Evolutionary conservation across 176 grass and related monocot species (phyloP).

Genomic region (Raddia distichophylla): DNA sequence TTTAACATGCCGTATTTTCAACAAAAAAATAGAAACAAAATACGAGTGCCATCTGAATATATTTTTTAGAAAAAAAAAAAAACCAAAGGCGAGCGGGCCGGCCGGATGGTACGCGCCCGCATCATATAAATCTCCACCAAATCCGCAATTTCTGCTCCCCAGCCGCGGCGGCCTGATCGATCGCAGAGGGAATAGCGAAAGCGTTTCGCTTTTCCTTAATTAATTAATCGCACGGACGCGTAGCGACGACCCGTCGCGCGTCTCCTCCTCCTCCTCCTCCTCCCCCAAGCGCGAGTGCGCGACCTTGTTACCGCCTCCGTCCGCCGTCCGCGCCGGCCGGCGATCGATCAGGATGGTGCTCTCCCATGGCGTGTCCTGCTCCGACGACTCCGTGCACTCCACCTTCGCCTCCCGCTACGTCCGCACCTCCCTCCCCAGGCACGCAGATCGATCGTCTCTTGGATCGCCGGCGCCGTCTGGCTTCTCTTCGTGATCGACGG

Average conservation of each 20-base stretch:
- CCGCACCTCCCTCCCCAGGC: slow-evolving; percentile 70
- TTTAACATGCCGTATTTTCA: neutral
- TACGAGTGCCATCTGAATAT: neutral
- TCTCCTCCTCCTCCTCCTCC: neutral
- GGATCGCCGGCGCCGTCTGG: neutral
- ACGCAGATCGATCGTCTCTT: neutral
- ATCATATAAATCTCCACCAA: neutral
- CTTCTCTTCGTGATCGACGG: neutral
- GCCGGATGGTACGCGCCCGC: neutral
- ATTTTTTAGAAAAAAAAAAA: no score
- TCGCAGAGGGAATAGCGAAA: neutral
- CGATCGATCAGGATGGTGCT: slow-evolving; percentile 53
- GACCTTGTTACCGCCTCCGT: neutral
- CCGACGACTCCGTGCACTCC: slow-evolving; percentile 69
- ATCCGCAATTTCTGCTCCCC: neutral
- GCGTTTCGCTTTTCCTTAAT: neutral
- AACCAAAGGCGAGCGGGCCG: neutral
- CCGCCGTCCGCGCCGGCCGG: slow-evolving; percentile 13
- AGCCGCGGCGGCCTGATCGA: neutral
- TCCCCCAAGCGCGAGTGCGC: neutral
- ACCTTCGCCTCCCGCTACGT: slow-evolving; percentile 92
- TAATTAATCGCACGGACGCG: neutral
- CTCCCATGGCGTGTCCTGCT: slow-evolving; percentile 51
- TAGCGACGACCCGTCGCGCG: neutral
- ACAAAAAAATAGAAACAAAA: neutral